phyloP scores from a whole-genome alignment of 169 alveolate genomes.

The Plasmodium relictum region DNA sequence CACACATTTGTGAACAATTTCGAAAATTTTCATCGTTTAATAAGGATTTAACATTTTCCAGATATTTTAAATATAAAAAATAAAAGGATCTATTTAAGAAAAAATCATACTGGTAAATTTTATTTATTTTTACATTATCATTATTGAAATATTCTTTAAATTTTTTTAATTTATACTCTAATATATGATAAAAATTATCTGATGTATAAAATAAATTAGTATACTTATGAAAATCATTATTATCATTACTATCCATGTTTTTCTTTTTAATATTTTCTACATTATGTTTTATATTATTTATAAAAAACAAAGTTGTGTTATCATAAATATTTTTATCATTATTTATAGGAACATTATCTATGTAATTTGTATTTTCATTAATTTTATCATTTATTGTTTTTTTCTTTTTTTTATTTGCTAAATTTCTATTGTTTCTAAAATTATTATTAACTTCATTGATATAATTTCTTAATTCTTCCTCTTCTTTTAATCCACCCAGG shows the following conservation, averaged over 20 bases:
- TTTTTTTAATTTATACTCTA: conserved; percentile 22
- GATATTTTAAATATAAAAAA: conserved; percentile 40
- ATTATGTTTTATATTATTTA: conserved; percentile 30
- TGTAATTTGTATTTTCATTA: neutral
- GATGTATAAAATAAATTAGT: conserved; percentile 25
- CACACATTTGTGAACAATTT: conserved; percentile 12
- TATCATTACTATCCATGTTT: neutral
- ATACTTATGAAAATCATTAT: conserved; percentile 13
- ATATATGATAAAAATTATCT: conserved; percentile 12
- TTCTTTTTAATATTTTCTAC: conserved; percentile 8
- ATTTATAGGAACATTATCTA: neutral
- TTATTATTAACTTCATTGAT: conserved; percentile 30
- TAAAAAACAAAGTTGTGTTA: conserved; percentile 1
- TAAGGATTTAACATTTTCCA: conserved; percentile 35
- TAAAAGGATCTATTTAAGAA: conserved; percentile 49
- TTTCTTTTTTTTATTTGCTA: conserved; percentile 34
- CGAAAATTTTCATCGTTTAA: conserved; percentile 17
- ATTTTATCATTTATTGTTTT: neutral
- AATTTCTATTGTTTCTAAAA: conserved; percentile 31
- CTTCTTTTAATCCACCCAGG: conserved; percentile 58
- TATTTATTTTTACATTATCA: conserved; percentile 24
- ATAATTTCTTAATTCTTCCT: conserved; percentile 64
- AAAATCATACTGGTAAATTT: conserved; percentile 33
- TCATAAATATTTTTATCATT: conserved; percentile 22
- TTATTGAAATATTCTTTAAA: neutral